Evolutionary conservation across 164 flowering plant species (phyloP).

Genomic region (Amborella trichopoda): DNA sequence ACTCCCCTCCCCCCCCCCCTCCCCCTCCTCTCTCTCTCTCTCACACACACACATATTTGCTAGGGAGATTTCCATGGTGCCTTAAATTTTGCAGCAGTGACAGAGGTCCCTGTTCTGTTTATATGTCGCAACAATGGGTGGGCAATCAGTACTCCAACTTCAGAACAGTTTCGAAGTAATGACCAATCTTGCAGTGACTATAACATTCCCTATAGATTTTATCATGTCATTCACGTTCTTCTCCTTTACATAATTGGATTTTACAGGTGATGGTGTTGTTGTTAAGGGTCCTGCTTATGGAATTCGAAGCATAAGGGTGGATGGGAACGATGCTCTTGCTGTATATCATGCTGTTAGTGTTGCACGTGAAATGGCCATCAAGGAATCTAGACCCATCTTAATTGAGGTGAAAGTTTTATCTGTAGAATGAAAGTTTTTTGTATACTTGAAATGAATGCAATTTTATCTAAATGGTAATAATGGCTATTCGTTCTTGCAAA

Average conservation of each 20-base stretch:
- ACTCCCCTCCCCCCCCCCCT: too few relatives aligned
- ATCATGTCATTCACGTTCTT: too few relatives aligned
- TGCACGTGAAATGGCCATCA: conserved; percentile 76
- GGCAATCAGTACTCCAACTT: conserved; percentile 90
- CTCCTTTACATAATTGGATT: neutral
- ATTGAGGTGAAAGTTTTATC: conserved; percentile 60
- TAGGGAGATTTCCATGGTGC: conserved; percentile 99
- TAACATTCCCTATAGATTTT: too few relatives aligned
- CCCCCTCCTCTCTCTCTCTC: too few relatives aligned
- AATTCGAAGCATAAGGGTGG: conserved; percentile 68
- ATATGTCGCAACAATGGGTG: conserved; percentile 96
- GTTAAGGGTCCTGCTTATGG: conserved; percentile 86
- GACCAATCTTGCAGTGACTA: too few relatives aligned
- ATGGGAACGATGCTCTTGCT: conserved; percentile 94
- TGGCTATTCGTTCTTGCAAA: neutral
- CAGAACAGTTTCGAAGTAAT: conserved; percentile 89
- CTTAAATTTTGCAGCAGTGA: conserved; percentile 84
- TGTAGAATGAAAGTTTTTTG: too few relatives aligned
- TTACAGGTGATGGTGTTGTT: conserved; percentile 78
- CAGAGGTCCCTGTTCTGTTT: conserved; percentile 81
- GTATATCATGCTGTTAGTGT: conserved; percentile 52
- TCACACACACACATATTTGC: too few relatives aligned
- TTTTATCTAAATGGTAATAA: too few relatives aligned
- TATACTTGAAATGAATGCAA: too few relatives aligned
- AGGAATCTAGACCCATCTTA: conserved; percentile 56